Percentiles rank a stretch among this genome's conserved stretches.
Evolutionary conservation across 768 basidiomycete species (phyloP).

Genomic region (Lactarius psammicola): DNA sequence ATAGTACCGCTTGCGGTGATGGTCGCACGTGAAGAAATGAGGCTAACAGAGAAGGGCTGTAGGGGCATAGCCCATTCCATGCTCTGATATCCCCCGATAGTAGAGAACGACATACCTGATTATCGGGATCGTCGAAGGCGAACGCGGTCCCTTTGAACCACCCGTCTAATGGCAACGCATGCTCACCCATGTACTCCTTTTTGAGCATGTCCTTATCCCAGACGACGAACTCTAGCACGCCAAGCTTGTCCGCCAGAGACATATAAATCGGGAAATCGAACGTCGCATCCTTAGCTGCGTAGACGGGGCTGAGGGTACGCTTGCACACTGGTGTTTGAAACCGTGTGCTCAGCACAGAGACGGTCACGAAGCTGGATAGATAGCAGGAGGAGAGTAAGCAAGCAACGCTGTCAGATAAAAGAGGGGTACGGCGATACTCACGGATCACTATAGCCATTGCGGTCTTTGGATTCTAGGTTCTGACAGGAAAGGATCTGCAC

Average conservation of each 20-base stretch:
- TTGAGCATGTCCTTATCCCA: conserved; percentile 92
- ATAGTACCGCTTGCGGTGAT: conserved; percentile 52
- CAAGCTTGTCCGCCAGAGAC: conserved; percentile 67
- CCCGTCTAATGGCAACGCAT: conserved; percentile 69
- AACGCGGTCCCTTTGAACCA: conserved; percentile 65
- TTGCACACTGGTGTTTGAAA: conserved; percentile 76
- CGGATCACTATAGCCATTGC: conserved; percentile 74
- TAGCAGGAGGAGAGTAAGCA: neutral
- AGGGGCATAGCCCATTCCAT: conserved; percentile 1
- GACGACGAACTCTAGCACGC: conserved; percentile 77
- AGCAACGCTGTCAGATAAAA: neutral
- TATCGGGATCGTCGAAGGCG: conserved; percentile 60
- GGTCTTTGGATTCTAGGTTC: conserved; percentile 61
- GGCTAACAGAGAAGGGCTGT: conserved; percentile 47
- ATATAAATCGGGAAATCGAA: conserved; percentile 88
- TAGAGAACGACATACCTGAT: conserved; percentile 52
- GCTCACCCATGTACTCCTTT: conserved; percentile 95
- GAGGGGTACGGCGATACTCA: conserved; percentile 40
- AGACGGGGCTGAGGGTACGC: conserved; percentile 67
- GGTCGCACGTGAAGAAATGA: conserved; percentile 50
- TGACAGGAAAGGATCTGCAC: conserved; percentile 67
- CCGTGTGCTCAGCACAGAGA: conserved; percentile 55
- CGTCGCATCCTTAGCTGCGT: conserved; percentile 65
- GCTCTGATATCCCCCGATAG: conserved; percentile 28
- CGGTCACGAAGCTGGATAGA: conserved; percentile 61